A percentile compares a stretch with the other conserved stretches of the same genome.
These are phyloP conservation scores for Beta vulgaris DNA, from an alignment of 148 eudicot genomes.

Conservation along the genomic window DNA sequence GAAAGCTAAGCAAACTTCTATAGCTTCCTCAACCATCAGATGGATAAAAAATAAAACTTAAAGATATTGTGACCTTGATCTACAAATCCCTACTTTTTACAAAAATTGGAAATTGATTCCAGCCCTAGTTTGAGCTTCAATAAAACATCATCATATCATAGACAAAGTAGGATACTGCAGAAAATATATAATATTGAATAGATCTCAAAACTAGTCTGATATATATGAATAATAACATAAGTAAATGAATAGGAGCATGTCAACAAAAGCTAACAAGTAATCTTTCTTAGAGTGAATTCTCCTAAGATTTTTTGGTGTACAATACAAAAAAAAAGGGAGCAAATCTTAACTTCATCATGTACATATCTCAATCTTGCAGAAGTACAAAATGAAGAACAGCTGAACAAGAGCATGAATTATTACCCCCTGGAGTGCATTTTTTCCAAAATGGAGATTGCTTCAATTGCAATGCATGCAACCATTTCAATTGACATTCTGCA, in stretches of 20 bases:
- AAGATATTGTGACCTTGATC: not conserved
- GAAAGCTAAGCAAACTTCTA: not conserved
- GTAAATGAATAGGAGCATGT: not conserved
- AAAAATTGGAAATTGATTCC: not conserved
- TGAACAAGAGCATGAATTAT: constrained; percentile 1
- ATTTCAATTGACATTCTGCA: constrained; percentile 88
- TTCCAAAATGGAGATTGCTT: constrained; percentile 87
- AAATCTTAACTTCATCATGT: not conserved
- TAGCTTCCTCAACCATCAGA: not conserved
- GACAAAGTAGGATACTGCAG: not conserved
- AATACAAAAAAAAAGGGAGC: not conserved
- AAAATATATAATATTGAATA: not conserved
- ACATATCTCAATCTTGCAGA: not conserved
- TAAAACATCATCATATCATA: not conserved
- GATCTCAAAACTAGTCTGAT: not conserved
- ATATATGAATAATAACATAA: not conserved
- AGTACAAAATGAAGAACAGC: not conserved
- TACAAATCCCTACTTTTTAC: not conserved
- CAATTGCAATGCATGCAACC: constrained; percentile 97
- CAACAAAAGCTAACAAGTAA: not conserved
- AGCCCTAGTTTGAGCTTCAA: not conserved
- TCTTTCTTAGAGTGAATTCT: not conserved
- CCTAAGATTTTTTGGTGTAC: not conserved
- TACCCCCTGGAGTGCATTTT: constrained; percentile 93
- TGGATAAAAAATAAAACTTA: too few species aligned